Percentiles rank a stretch among this genome's conserved stretches.
Conservation (phyloP, 177 flowering plant genomes). For the Vitis hybrid region DNA sequence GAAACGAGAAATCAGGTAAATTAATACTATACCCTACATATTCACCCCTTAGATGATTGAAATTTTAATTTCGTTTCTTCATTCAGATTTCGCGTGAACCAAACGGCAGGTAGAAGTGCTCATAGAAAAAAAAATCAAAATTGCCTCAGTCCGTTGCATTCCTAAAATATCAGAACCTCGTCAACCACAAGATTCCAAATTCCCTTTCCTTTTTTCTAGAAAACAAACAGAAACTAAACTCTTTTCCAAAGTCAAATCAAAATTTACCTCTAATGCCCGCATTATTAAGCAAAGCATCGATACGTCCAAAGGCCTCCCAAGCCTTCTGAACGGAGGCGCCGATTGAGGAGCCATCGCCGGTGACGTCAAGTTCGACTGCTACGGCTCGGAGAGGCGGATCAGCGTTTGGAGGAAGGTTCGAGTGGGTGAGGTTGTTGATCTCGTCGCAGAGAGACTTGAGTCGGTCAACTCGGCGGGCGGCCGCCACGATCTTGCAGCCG, state of each 20-base stretch:
- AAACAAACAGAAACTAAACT: too few species aligned
- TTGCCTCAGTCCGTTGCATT: too few species aligned
- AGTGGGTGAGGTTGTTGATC: constrained; percentile 23
- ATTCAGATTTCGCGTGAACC: too few species aligned
- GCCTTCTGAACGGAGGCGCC: constrained; percentile 34
- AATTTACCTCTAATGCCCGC: constrained; percentile 54
- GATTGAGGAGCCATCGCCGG: constrained; percentile 36
- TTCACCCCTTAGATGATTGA: too few species aligned
- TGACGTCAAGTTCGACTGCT: constrained; percentile 55
- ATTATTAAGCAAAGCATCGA: constrained; percentile 53
- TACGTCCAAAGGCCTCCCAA: constrained; percentile 53
- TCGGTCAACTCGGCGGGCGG: constrained; percentile 50
- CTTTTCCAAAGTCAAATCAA: not conserved
- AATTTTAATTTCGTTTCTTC: too few species aligned
- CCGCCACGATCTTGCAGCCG: constrained; percentile 44
- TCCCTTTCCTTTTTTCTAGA: too few species aligned
- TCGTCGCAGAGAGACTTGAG: constrained; percentile 44
- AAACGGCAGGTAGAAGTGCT: too few species aligned
- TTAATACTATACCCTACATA: too few species aligned
- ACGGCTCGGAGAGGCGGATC: constrained; percentile 27
- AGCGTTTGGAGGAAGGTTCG: not conserved
- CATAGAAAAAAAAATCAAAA: too few species aligned
- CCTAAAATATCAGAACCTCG: too few species aligned
- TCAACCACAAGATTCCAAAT: too few species aligned
- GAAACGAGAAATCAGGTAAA: too few species aligned